Base-by-base conservation (phyloP, 169 alveolate genomes). In the Plasmodium yoelii region DNA sequence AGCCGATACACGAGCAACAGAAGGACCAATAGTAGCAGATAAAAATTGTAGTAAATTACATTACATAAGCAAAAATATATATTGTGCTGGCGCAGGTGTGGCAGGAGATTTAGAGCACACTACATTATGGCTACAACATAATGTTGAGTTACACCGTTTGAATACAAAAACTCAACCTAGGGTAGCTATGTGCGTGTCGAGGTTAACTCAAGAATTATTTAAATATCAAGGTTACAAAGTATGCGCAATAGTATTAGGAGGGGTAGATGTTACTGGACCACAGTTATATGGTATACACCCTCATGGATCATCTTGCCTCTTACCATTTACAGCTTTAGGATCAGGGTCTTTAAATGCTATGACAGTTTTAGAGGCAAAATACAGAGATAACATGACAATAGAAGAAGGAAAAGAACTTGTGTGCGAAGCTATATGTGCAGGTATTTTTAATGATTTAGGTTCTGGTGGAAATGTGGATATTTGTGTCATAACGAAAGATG, bases 41-140 rank as follows among this genome's bases (percentile, higher is more conserved):
- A 97, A 98, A 87, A 96, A 97, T 95, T 98, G 99, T 88, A 95
- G 96, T 80, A 99, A 99, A 95, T 94, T 98, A 47, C 99, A 98
- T 91, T 86, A 94, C 63, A 93, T 99, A 8, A 97, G 99, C 63
- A 99, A 98, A 73, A 97, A 97, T 87, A 98, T 99, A 84, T 97
- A 93, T 90, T 97, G 99, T 72, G 99, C 99, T 28, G 99, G 99
- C 22, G 99, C 99, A 39, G 99, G 99, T 47, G 98, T 98, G 24
- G 99, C 99, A 0, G 99, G 99, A 26, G 99, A 98, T 92, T 94
- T 97, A 67, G 99, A 97, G 70, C 99, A 98, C 86, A 98, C 98
- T 46, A 97, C 98, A 56, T 94, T 94, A 49, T 92, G 97, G 97
- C 88, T 98, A 34, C 97, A 93, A 56, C 94, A 97, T 46, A 95